phyloP scores from a whole-genome alignment of 2,329 filamentous ascomycete species.

The Didymella pomorum region DNA sequence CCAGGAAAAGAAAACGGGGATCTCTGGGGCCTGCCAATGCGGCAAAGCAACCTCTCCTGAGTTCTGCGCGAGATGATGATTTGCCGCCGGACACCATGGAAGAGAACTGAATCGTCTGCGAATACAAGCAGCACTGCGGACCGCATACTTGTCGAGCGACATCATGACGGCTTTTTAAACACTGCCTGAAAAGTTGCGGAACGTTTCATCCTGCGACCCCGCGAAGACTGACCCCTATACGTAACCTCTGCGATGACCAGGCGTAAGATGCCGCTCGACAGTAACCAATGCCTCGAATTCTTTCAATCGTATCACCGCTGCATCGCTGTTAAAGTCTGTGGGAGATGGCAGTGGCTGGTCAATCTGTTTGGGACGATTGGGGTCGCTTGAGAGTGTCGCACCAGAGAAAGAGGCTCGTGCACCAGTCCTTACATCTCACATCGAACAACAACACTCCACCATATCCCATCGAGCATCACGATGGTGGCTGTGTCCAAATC shows the following conservation, averaged over 20 bases:
- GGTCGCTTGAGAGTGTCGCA: constrained; percentile 25
- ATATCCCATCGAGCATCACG: constrained; percentile 5
- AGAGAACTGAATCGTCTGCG: constrained; percentile 17
- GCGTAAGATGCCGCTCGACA: neutral
- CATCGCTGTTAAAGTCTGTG: constrained; percentile 13
- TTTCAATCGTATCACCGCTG: neutral
- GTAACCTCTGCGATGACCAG: neutral
- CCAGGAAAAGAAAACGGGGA: constrained; percentile 33
- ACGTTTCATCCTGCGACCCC: constrained; percentile 9
- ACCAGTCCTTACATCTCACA: constrained; percentile 31
- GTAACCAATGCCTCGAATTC: neutral
- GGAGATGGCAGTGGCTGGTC: constrained; percentile 36
- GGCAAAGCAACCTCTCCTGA: constrained; percentile 25
- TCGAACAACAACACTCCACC: constrained; percentile 11
- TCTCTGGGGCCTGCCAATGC: constrained; percentile 4
- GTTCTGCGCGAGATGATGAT: constrained; percentile 27
- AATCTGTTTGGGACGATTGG: constrained; percentile 22
- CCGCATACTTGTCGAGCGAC: neutral
- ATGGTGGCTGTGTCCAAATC: neutral
- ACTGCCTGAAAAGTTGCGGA: constrained; percentile 1
- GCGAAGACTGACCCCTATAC: neutral
- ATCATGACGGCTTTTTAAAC: neutral
- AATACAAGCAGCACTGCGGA: neutral
- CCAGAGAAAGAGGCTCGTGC: constrained; percentile 36
- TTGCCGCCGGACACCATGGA: constrained; percentile 48